Evolutionary conservation across 2,329 filamentous ascomycete species (phyloP).

Genomic region (Coleophoma cylindrospora): DNA sequence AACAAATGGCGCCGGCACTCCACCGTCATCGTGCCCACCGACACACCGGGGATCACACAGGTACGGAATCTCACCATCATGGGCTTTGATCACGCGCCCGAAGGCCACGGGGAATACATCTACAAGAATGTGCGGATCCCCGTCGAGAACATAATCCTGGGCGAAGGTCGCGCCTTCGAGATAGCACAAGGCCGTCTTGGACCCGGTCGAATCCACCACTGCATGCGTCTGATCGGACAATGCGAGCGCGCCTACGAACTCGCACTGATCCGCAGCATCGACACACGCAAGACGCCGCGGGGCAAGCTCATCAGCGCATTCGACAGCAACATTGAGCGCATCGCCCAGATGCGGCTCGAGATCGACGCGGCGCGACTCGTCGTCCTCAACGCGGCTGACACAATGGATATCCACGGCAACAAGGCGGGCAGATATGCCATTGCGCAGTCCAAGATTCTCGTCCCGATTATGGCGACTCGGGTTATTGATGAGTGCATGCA

Average conservation of each 20-base stretch:
- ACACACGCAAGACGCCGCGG: constrained; percentile 31
- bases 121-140: constrained; percentile 35
- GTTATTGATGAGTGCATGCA: constrained; percentile 38
- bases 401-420: constrained; percentile 34
- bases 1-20: constrained; percentile 34
- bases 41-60: constrained; percentile 31
- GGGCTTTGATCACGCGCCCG: constrained; percentile 36
- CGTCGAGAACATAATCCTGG: constrained; percentile 34
- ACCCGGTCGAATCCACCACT: constrained; percentile 35
- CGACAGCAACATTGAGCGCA: constrained; percentile 34
- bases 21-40: constrained; percentile 32
- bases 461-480: constrained; percentile 31
- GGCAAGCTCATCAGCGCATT: constrained; percentile 35
- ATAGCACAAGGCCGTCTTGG: constrained; percentile 35
- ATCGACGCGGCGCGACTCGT: constrained; percentile 33
- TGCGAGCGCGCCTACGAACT: constrained; percentile 36
- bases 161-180: constrained; percentile 35
- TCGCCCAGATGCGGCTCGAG: constrained; percentile 35
- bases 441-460: constrained; percentile 35
- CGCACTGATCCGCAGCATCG: constrained; percentile 31
- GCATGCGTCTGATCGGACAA: constrained; percentile 36
- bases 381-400: constrained; percentile 35
- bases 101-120: constrained; percentile 35
- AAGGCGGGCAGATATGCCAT: constrained; percentile 35
- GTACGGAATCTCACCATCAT: constrained; percentile 34